Conservation (phyloP, 1,284 basidiomycete genomes). For the Earliella scabrosa region DNA sequence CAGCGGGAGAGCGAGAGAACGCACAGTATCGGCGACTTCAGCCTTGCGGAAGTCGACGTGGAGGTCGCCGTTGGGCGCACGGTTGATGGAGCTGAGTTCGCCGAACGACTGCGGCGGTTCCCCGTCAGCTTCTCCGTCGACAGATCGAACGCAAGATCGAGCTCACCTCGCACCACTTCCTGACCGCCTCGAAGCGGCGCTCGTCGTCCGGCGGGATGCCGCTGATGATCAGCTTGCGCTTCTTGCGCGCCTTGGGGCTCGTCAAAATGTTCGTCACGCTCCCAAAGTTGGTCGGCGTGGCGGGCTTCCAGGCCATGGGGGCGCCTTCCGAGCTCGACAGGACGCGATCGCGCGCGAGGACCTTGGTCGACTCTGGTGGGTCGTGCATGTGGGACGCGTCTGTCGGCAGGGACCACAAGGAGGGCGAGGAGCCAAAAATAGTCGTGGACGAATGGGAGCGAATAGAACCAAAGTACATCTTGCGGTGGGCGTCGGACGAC, state of each 20-base stretch:
- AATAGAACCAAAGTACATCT: conserved; percentile 51
- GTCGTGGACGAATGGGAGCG: conserved; percentile 47
- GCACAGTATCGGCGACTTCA: conserved; percentile 78
- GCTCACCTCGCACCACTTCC: conserved; percentile 72
- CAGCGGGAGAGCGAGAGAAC: conserved; percentile 28
- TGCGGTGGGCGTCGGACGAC: conserved; percentile 47
- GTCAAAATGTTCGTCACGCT: conserved; percentile 32
- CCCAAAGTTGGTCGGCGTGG: conserved; percentile 22
- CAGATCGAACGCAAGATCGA: conserved; percentile 23
- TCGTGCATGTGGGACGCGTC: conserved; percentile 44
- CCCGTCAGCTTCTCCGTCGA: conserved; percentile 7
- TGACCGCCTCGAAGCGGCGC: conserved; percentile 40
- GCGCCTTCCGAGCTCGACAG: conserved; percentile 28
- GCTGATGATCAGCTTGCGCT: conserved; percentile 43
- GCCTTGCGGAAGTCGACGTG: conserved; percentile 71
- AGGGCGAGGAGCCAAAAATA: conserved; percentile 41
- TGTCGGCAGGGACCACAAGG: conserved; percentile 45
- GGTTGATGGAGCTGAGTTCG: conserved; percentile 67
- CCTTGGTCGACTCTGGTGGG: conserved; percentile 36
- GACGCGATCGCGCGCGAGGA: conserved; percentile 30
- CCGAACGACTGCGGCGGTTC: conserved; percentile 64
- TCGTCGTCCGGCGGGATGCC: conserved; percentile 41
- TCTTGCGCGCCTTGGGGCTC: conserved; percentile 33
- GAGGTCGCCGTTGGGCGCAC: conserved; percentile 74
- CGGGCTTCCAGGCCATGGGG: conserved; percentile 30